Conservation (phyloP, 768 basidiomycete species). For the Hemileccinum impolitum region DNA sequence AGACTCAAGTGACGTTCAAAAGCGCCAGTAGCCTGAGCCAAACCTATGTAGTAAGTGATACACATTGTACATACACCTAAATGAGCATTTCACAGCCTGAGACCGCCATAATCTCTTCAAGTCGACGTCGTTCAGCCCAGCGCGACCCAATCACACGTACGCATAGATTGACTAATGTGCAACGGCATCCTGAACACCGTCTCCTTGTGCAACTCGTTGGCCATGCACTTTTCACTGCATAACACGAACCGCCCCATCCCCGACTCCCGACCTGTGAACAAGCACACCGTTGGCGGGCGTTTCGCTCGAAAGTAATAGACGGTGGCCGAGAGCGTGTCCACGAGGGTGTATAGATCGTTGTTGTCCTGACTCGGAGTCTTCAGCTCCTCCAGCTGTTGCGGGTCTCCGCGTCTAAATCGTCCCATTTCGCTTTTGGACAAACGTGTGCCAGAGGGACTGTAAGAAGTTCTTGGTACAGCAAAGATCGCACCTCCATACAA, state of each 20-base stretch:
- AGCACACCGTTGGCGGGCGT: conserved; percentile 22
- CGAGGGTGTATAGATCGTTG: conserved; percentile 20
- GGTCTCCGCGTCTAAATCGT: conserved; percentile 18
- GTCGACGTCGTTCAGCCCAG: background rate
- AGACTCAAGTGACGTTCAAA: too few relatives aligned
- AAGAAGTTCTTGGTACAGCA: background rate
- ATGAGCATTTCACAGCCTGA: too few relatives aligned
- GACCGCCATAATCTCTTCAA: too few relatives aligned
- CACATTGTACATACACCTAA: too few relatives aligned
- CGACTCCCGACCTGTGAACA: conserved; percentile 19
- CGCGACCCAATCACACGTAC: conserved; percentile 18
- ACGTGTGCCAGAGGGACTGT: conserved; percentile 11
- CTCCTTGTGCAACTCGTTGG: conserved; percentile 23
- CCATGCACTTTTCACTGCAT: conserved; percentile 12
- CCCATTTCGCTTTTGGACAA: conserved; percentile 6
- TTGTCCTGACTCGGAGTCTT: background rate
- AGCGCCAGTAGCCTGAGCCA: too few relatives aligned
- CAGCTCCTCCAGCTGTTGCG: conserved; percentile 3
- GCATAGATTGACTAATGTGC: conserved; percentile 16
- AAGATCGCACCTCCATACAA: too few relatives aligned
- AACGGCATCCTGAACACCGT: conserved; percentile 24
- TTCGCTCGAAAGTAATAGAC: conserved; percentile 24
- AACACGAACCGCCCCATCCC: conserved; percentile 20
- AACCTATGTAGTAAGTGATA: too few relatives aligned
- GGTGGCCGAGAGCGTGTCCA: conserved; percentile 16